Evolutionary conservation across 192 early-diverging fungal species (phyloP).

Genomic region (Coemansia sp.): DNA sequence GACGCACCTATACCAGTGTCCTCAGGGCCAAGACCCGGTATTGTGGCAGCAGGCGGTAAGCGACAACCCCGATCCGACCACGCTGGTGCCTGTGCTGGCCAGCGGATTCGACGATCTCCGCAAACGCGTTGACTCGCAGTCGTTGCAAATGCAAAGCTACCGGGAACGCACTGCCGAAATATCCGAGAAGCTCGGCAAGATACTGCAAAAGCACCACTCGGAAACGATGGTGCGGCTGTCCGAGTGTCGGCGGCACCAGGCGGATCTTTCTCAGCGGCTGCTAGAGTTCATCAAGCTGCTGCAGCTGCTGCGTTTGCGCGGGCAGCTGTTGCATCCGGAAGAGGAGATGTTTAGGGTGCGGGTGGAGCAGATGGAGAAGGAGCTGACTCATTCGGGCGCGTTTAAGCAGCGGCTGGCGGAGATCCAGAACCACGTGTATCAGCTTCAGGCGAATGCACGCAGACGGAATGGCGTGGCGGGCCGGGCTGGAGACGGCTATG

Average conservation of each 20-base stretch:
- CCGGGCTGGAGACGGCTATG: slow-evolving; percentile 47
- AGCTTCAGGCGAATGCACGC: slow-evolving; percentile 60
- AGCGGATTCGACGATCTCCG: slow-evolving; percentile 88
- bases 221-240: slow-evolving; percentile 71
- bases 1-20: slow-evolving; percentile 71
- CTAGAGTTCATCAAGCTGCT: slow-evolving; percentile 85
- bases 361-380: slow-evolving; percentile 70
- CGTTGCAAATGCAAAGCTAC: slow-evolving; percentile 65
- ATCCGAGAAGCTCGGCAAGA: slow-evolving; percentile 54
- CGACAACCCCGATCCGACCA: slow-evolving; percentile 85
- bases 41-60: slow-evolving; percentile 80
- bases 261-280: slow-evolving; percentile 70
- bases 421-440: slow-evolving; percentile 75
- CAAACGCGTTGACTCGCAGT: slow-evolving; percentile 79
- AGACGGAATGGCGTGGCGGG: slow-evolving; percentile 38
- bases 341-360: slow-evolving; percentile 77
- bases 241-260: slow-evolving; percentile 76
- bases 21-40: slow-evolving; percentile 62
- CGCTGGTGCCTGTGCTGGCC: slow-evolving; percentile 88
- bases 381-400: slow-evolving; percentile 73
- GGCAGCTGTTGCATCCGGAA: slow-evolving; percentile 75
- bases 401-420: slow-evolving; percentile 82
- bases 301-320: slow-evolving; percentile 79
- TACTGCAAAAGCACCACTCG: slow-evolving; percentile 67
- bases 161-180: slow-evolving; percentile 71